Conservation (phyloP, 176 grass and related monocot genomes). For the Lolium perenne region DNA sequence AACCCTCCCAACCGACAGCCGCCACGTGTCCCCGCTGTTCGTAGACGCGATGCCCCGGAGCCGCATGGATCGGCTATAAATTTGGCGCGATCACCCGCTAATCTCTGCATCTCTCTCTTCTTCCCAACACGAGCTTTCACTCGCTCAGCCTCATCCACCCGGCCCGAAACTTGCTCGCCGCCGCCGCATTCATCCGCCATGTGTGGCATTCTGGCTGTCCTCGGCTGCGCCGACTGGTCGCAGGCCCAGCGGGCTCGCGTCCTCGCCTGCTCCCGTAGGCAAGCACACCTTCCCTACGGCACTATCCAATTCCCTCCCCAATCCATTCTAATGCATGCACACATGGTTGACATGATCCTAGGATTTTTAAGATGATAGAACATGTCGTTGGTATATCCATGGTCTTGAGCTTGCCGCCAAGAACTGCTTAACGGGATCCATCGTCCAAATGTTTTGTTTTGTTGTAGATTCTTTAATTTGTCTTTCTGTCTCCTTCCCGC, state of each 20-base stretch:
- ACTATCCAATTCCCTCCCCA: background rate
- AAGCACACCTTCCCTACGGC: background rate
- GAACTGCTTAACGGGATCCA: background rate
- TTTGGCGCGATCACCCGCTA: background rate
- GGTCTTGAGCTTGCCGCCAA: constrained; percentile 18
- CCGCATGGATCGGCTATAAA: constrained; percentile 65
- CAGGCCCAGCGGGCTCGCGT: constrained; percentile 75
- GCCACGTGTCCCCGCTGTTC: constrained; percentile 42
- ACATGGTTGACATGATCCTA: background rate
- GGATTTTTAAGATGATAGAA: background rate
- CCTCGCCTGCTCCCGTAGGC: constrained; percentile 88
- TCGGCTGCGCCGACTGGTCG: constrained; percentile 77
- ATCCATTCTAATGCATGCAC: background rate
- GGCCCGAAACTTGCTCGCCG: background rate
- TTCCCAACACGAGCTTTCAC: background rate
- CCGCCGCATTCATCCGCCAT: constrained; percentile 29
- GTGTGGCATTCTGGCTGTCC: constrained; percentile 84
- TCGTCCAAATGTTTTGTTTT: too few relatives aligned
- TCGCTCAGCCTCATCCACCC: background rate
- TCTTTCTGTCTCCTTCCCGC: background rate
- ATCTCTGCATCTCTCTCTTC: background rate
- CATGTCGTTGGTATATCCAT: background rate
- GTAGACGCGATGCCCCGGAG: constrained; percentile 73
- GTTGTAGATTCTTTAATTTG: too few relatives aligned
- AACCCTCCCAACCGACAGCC: constrained; percentile 10